Percentiles rank a stretch among this genome's conserved stretches.
Evolutionary conservation across 1,284 basidiomycete genomes (phyloP).

Genomic region (Crucibulum cyathiforme): DNA sequence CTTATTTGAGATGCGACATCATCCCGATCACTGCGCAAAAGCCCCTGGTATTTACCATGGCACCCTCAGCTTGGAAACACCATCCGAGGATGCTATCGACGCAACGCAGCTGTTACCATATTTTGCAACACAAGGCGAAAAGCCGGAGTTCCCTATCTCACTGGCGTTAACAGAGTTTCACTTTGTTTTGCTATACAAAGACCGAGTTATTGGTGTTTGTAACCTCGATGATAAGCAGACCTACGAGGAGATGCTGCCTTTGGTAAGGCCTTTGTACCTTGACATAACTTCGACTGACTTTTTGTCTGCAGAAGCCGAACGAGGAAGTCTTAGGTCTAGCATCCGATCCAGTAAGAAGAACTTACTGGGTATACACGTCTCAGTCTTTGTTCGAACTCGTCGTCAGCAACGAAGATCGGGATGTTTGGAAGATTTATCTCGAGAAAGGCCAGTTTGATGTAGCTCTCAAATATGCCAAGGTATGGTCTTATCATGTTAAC

Average conservation of each 20-base stretch:
- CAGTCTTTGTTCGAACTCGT: constrained; percentile 90
- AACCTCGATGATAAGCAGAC: constrained; percentile 83
- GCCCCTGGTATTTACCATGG: constrained; percentile 89
- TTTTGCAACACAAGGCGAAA: constrained; percentile 42
- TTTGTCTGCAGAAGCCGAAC: constrained; percentile 63
- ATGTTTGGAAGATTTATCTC: constrained; percentile 94
- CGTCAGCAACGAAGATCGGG: constrained; percentile 87
- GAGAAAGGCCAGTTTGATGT: constrained; percentile 78
- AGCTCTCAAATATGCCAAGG: constrained; percentile 85
- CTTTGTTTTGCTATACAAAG: constrained; percentile 85
- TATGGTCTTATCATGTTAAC: constrained; percentile 31
- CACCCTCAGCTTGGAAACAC: constrained; percentile 68
- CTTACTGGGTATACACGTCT: constrained; percentile 95
- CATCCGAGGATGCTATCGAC: constrained; percentile 80
- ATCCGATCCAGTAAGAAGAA: constrained; percentile 85
- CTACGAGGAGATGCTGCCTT: constrained; percentile 83
- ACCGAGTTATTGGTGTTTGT: constrained; percentile 81
- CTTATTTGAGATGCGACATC: constrained; percentile 1
- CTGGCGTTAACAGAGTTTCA: constrained; percentile 93
- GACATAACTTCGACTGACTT: constrained; percentile 4
- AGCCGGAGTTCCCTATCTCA: constrained; percentile 64
- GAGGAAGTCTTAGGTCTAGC: constrained; percentile 78
- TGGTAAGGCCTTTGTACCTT: constrained; percentile 56
- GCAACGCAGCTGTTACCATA: constrained; percentile 75
- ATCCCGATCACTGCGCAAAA: constrained; percentile 33